phyloP scores from a whole-genome alignment of 306 rosid genomes.

The Cicer arietinum region DNA sequence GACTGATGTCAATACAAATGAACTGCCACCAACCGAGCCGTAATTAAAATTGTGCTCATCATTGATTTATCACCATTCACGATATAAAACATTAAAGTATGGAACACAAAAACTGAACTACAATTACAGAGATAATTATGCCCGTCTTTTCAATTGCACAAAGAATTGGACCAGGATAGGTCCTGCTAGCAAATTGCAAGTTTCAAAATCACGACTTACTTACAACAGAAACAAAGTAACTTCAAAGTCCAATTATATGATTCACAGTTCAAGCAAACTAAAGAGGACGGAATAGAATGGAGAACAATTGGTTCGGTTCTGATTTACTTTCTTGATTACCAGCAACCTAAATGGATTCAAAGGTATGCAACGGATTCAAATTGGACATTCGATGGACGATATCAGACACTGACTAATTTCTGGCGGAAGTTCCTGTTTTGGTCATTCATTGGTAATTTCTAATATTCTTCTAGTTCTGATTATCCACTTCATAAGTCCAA shows the following conservation, averaged over 20 bases:
- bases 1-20: not conserved
- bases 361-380: not conserved
- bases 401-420: not conserved
- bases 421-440: not conserved
- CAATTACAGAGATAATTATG: not conserved
- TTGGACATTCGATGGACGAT: not conserved
- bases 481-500: not conserved
- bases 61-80: not conserved
- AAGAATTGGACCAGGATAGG: not conserved
- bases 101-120: not conserved
- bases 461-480: conserved; percentile 2
- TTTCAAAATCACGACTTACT: not conserved
- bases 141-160: not conserved
- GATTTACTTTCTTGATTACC: conserved; percentile 8
- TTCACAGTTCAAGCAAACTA: conserved; percentile 29
- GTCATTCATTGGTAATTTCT: conserved; percentile 7
- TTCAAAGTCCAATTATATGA: not conserved
- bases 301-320: not conserved
- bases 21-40: not conserved
- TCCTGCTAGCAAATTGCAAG: conserved; percentile 10
- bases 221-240: not conserved
- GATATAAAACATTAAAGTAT: not conserved
- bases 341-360: not conserved
- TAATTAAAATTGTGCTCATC: not conserved
- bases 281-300: not conserved